Conservation (phyloP, 2,329 filamentous ascomycete species). For the Claviceps africana region DNA sequence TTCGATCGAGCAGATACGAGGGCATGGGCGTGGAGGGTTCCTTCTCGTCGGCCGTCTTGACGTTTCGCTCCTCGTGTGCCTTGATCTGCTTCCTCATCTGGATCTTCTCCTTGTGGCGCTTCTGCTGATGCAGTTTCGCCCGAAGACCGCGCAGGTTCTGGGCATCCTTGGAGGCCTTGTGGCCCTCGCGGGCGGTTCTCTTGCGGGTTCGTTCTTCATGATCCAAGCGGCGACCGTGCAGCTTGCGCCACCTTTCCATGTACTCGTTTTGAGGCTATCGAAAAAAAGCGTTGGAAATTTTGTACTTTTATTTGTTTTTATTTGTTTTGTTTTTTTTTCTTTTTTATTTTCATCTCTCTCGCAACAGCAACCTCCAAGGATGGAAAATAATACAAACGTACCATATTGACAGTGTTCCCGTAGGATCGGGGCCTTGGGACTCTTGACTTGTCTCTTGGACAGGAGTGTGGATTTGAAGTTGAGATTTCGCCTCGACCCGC, state of each 20-base stretch:
- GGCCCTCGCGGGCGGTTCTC: slow-evolving; percentile 71
- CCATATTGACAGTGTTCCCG: slow-evolving; percentile 4
- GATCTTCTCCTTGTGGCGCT: slow-evolving; percentile 93
- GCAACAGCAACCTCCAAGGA: not conserved
- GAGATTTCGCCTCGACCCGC: slow-evolving; percentile 7
- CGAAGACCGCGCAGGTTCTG: slow-evolving; percentile 85
- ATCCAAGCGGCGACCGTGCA: slow-evolving; percentile 45
- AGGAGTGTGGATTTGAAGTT: not conserved
- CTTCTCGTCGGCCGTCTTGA: slow-evolving; percentile 75
- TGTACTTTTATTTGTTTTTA: not conserved
- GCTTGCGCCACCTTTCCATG: slow-evolving; percentile 58
- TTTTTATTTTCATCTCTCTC: not conserved
- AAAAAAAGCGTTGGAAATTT: not conserved
- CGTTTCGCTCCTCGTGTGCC: slow-evolving; percentile 88
- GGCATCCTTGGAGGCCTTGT: slow-evolving; percentile 77
- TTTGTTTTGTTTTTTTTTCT: not conserved
- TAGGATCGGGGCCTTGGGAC: not conserved
- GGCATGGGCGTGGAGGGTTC: slow-evolving; percentile 72
- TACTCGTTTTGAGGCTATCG: slow-evolving; percentile 63
- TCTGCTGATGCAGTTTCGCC: slow-evolving; percentile 87
- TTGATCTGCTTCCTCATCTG: slow-evolving; percentile 93
- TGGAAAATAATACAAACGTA: not conserved
- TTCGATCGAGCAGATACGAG: slow-evolving; percentile 85
- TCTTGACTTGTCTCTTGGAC: not conserved
- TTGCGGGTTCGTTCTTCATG: slow-evolving; percentile 85